Percentiles rank a stretch among this genome's conserved stretches.
Conservation (phyloP, 2,329 filamentous ascomycete genomes). For the Xylariales sp. region DNA sequence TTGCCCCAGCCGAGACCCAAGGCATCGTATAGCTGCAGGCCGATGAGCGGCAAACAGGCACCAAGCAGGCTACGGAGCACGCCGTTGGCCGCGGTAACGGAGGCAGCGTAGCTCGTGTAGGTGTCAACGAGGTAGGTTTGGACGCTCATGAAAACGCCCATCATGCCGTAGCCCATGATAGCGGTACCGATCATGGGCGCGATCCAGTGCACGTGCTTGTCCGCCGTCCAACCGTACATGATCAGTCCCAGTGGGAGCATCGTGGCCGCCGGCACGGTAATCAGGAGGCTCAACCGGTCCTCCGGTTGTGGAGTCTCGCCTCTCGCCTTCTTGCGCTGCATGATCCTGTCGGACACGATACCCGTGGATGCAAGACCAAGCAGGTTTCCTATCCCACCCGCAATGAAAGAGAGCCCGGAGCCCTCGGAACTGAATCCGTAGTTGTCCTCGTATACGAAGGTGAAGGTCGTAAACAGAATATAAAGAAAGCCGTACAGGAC, state of each 20-base stretch:
- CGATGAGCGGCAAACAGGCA: constrained; percentile 53
- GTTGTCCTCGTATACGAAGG: constrained; percentile 28
- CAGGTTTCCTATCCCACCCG: constrained; percentile 33
- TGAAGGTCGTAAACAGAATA: constrained; percentile 37
- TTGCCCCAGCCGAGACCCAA: constrained; percentile 56
- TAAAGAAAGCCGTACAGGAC: constrained; percentile 31
- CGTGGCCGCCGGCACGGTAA: constrained; percentile 15
- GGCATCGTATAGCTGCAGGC: constrained; percentile 48
- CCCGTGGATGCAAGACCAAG: constrained; percentile 36
- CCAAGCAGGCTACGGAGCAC: constrained; percentile 51
- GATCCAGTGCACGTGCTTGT: constrained; percentile 36
- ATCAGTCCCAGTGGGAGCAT: constrained; percentile 23
- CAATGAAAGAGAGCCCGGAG: constrained; percentile 33
- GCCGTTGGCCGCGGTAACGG: constrained; percentile 56
- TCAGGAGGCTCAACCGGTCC: constrained; percentile 21
- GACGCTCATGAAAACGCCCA: no score
- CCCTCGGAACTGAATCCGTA: constrained; percentile 30
- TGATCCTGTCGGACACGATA: constrained; percentile 37
- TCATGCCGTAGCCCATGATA: no score
- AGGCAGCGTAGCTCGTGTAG: constrained; percentile 52
- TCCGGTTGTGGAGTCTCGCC: constrained; percentile 21
- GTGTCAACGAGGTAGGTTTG: constrained; percentile 54
- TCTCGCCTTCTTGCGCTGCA: constrained; percentile 41
- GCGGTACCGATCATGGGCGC: constrained; percentile 43
- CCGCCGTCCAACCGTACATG: constrained; percentile 37